These are phyloP conservation scores for Yamadazyma taylorii DNA, from an alignment of 1,139 yeast species.

Conservation along the genomic window DNA sequence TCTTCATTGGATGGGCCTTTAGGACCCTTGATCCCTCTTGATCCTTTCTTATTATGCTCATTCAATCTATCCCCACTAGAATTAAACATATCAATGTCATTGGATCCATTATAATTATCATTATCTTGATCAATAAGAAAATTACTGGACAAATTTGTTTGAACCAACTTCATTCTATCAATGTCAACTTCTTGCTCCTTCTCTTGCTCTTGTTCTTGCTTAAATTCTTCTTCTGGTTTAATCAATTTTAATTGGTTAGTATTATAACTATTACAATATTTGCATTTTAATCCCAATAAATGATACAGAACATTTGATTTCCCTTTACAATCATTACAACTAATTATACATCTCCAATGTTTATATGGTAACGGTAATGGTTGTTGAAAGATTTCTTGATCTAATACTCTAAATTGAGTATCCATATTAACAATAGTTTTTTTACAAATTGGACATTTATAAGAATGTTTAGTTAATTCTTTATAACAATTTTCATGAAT, in stretches of 20 bases:
- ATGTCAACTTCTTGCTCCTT: constrained; percentile 13
- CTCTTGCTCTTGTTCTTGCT: constrained; percentile 21
- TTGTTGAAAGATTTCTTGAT: constrained; percentile 75
- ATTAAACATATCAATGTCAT: too few species aligned
- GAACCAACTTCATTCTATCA: constrained; percentile 29
- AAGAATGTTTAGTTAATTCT: constrained; percentile 75
- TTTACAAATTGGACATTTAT: constrained; percentile 89
- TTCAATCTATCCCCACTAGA: too few species aligned
- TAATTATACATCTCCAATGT: constrained; percentile 72
- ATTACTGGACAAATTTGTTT: constrained; percentile 39
- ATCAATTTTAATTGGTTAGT: constrained; percentile 70
- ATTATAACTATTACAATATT: constrained; percentile 82
- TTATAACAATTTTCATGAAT: constrained; percentile 84
- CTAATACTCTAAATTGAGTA: constrained; percentile 81
- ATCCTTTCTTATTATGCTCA: too few species aligned
- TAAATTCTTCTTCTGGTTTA: constrained; percentile 52
- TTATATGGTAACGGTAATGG: constrained; percentile 80
- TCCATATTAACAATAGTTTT: constrained; percentile 85
- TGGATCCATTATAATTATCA: too few species aligned
- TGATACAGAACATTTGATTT: constrained; percentile 77
- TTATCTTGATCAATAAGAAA: constrained; percentile 36
- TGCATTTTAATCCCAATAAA: constrained; percentile 83
- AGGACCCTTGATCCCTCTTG: too few species aligned
- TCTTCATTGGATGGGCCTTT: too few species aligned
- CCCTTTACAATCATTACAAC: constrained; percentile 89